Evolutionary conservation across 192 early-diverging fungal species (phyloP), one percentile per base, ranked within the genome.

Genomic region (Backusella tarrabulga): DNA sequence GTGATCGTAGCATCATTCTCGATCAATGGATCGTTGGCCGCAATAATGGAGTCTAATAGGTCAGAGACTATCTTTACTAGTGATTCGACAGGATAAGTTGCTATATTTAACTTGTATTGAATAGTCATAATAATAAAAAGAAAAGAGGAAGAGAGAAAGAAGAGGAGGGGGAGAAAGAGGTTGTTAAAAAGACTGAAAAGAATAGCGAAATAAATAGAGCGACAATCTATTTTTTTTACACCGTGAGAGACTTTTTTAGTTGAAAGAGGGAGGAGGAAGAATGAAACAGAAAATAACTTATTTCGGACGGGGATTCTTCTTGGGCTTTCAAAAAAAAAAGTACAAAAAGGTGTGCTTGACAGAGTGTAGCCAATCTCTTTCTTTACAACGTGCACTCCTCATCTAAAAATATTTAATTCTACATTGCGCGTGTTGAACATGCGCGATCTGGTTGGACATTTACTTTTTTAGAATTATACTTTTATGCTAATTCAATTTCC

Each of bases 11-110:
- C 29, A 50, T 63, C 56, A 63, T 66, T 44, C 29, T 80, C 76
- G 1, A 82, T 80, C 8, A 84, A 75, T 15, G 81, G 73, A 73
- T 89, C 88, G 63, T 88, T 89, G 73, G 84, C 80, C 0, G 78
- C 78, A 44, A 87, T 82, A 50, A 89, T 87, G 34, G 83, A 84
- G 36, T 88, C 83, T 19, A 89, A 72, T 21, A 88, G 77, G 26
- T 83, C 77, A 1, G 88, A 79, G 9, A 89, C 87, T 26, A 89
- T 60, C 26, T 81, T 79, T 0, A 89, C 75, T 14, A 88, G 85
- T 52, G 85, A 79, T 17, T 73, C 77, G 0, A 84, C 81, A 29
- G 88, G 78, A 50, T 81, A 86, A n/a, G 83, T 80, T 54, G 83
- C 87, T 46, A 89, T 85, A 70, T 88, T 83, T 23, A 83, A 41